Conservation (phyloP, 768 basidiomycete species). For the Calocera cornea region DNA sequence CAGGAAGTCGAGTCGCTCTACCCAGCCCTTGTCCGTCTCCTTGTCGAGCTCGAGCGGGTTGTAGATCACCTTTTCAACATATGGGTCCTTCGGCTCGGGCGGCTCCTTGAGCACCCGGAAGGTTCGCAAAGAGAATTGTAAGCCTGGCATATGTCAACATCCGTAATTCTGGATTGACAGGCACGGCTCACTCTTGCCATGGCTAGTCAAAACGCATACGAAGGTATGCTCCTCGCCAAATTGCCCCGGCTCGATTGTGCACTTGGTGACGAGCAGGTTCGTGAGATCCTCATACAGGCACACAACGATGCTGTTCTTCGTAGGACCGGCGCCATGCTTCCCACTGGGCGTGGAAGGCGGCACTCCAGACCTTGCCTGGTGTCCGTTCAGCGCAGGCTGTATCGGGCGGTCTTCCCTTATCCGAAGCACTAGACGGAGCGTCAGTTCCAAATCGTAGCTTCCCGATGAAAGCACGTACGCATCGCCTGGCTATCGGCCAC, state of each 20-base stretch:
- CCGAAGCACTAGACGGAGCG: not conserved
- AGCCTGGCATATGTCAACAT: conserved; percentile 27
- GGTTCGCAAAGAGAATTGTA: conserved; percentile 46
- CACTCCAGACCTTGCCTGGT: not conserved
- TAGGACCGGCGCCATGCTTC: conserved; percentile 25
- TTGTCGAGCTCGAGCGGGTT: conserved; percentile 50
- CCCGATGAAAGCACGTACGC: not conserved
- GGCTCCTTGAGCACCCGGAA: conserved; percentile 30
- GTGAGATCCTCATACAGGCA: conserved; percentile 78
- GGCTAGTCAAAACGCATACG: conserved; percentile 52
- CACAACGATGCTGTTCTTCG: conserved; percentile 46
- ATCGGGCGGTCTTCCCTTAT: not conserved
- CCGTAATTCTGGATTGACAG: not conserved
- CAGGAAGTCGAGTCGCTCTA: conserved; percentile 49
- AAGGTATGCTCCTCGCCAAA: conserved; percentile 47
- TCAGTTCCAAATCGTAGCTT: not conserved
- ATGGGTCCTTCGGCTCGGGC: conserved; percentile 23
- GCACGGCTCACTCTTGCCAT: conserved; percentile 18
- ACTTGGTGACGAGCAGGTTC: conserved; percentile 54
- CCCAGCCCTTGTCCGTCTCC: conserved; percentile 38
- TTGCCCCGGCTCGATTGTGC: conserved; percentile 36
- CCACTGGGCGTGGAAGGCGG: not conserved
- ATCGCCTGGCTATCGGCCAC: not conserved
- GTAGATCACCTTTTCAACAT: conserved; percentile 40
- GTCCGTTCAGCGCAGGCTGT: not conserved